Percentiles rank a stretch among this genome's conserved stretches.
phyloP scores from a whole-genome alignment of 305 asterid genomes.

The Stenogyne calaminthoides region DNA sequence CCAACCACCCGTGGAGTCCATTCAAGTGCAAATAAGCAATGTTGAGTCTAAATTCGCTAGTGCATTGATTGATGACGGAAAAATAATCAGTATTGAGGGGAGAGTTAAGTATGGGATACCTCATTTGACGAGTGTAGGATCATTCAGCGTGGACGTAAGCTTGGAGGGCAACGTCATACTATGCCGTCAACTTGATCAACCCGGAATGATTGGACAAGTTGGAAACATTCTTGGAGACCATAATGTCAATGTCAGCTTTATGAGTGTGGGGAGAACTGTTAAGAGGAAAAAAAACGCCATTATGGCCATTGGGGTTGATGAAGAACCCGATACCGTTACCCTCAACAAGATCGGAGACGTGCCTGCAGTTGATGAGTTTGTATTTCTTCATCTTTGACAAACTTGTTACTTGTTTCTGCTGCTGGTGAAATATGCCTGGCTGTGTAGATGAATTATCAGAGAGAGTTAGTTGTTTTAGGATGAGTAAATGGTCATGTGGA shows the following conservation, averaged over 20 bases:
- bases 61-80: constrained; percentile 55
- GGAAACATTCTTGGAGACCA: constrained; percentile 74
- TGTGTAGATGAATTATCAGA: not conserved
- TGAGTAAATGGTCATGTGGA: too few relatives aligned
- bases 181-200: constrained; percentile 81
- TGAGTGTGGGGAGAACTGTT: constrained; percentile 83
- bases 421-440: not conserved
- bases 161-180: constrained; percentile 75
- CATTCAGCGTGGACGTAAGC: constrained; percentile 66
- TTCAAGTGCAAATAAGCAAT: constrained; percentile 65
- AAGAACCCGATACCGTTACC: constrained; percentile 66
- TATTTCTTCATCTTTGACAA: constrained; percentile 56
- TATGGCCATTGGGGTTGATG: constrained; percentile 93
- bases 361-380: constrained; percentile 74
- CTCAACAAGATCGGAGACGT: constrained; percentile 73
- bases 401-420: too few relatives aligned
- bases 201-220: constrained; percentile 80
- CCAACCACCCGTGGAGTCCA: constrained; percentile 70
- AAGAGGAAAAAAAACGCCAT: constrained; percentile 71
- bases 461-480: too few relatives aligned
- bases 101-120: constrained; percentile 67
- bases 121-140: constrained; percentile 63
- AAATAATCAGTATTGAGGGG: constrained; percentile 63
- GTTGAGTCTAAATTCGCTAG: constrained; percentile 71
- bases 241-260: constrained; percentile 80